Conservation (phyloP, 768 basidiomycete genomes). For the Psilocybe azurescens region DNA sequence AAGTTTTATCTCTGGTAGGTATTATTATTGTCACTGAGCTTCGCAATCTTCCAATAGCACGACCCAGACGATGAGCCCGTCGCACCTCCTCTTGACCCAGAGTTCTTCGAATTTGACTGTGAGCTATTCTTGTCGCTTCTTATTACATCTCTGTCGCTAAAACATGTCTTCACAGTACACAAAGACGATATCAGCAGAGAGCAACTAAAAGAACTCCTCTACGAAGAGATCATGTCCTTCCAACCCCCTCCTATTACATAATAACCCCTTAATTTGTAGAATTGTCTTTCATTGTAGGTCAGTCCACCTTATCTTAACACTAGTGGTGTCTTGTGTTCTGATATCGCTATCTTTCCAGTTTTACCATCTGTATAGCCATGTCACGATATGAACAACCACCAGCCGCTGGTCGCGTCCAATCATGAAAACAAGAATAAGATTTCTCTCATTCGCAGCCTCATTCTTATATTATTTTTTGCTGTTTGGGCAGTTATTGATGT, state of each 20-base stretch:
- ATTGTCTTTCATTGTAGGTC: constrained; percentile 10
- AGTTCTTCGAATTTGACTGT: constrained; percentile 98
- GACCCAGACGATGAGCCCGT: constrained; percentile 97
- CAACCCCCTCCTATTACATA: constrained; percentile 58
- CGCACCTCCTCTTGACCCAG: constrained; percentile 90
- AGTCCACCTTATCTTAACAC: neutral
- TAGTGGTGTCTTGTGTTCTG: neutral
- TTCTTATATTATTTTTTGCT: neutral
- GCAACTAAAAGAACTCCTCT: constrained; percentile 92
- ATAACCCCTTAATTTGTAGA: constrained; percentile 11
- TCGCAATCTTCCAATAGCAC: constrained; percentile 52
- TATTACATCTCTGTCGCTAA: neutral
- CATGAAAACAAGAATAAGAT: constrained; percentile 10
- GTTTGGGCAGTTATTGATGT: neutral
- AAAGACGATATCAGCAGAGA: constrained; percentile 96
- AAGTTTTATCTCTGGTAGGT: constrained; percentile 30
- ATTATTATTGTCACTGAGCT: constrained; percentile 5
- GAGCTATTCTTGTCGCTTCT: constrained; percentile 34
- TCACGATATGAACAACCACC: neutral
- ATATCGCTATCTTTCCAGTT: neutral
- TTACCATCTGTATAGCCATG: constrained; percentile 9
- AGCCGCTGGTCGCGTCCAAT: constrained; percentile 14
- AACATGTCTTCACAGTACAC: constrained; percentile 58
- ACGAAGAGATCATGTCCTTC: constrained; percentile 95
- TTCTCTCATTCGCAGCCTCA: neutral